A percentile compares a stretch with the other conserved stretches of the same genome.
Evolutionary conservation across 495 filamentous ascomycete species (phyloP).

Genomic region (Cercophora scortea): DNA sequence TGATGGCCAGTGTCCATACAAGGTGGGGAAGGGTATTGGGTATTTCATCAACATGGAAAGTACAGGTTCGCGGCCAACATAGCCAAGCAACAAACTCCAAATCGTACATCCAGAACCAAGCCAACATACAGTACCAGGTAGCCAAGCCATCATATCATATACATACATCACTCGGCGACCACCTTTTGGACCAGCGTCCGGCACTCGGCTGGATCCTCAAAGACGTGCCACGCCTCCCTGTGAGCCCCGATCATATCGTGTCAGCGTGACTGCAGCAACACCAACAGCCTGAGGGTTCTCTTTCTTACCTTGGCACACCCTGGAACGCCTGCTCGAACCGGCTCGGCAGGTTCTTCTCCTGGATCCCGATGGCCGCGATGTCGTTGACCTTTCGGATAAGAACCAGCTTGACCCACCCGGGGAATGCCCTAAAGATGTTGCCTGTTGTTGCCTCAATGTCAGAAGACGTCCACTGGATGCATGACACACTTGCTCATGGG

Average conservation of each 20-base stretch:
- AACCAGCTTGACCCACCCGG: conserved; percentile 70
- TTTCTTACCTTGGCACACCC: conserved; percentile 47
- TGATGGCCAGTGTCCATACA: too few species aligned
- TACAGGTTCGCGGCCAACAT: too few species aligned
- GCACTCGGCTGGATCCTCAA: conserved; percentile 65
- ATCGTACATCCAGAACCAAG: too few species aligned
- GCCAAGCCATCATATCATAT: not conserved
- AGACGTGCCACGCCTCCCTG: conserved; percentile 65
- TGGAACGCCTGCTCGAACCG: conserved; percentile 82
- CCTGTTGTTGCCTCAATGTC: not conserved
- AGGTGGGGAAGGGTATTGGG: too few species aligned
- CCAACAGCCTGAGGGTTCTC: not conserved
- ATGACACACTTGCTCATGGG: too few species aligned
- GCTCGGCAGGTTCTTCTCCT: conserved; percentile 59
- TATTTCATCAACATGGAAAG: too few species aligned
- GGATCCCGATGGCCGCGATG: conserved; percentile 59
- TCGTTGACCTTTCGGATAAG: conserved; percentile 77
- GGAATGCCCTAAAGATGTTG: conserved; percentile 39
- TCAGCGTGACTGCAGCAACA: too few species aligned
- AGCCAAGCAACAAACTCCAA: too few species aligned
- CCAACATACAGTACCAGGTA: too few species aligned
- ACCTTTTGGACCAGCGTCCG: conserved; percentile 28
- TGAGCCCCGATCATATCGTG: not conserved
- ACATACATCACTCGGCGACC: conserved; percentile 6
- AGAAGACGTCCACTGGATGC: not conserved